phyloP scores from a whole-genome alignment of 768 basidiomycete genomes.

The Cystobasidium onofrii region DNA sequence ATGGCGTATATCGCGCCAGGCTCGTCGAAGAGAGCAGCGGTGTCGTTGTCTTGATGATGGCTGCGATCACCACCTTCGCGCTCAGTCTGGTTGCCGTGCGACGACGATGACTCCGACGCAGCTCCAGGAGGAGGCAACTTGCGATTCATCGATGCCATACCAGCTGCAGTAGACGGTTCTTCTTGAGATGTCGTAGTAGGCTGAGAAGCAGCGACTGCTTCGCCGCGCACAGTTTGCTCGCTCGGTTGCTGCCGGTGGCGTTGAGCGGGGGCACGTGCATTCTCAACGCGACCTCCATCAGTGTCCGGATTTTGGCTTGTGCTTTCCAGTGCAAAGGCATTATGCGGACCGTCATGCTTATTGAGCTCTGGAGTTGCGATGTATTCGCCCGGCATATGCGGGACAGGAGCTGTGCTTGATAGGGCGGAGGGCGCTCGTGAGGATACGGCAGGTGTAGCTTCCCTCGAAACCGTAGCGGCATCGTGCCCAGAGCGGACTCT shows the following conservation, averaged over 20 bases:
- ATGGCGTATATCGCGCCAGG: constrained; percentile 18
- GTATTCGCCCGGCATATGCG: background rate
- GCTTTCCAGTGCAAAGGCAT: background rate
- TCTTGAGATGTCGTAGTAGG: background rate
- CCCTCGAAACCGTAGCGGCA: background rate
- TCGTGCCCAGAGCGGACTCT: background rate
- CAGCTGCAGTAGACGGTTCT: background rate
- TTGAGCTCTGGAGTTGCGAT: background rate
- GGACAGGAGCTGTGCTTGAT: background rate
- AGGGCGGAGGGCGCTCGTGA: background rate
- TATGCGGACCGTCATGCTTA: background rate
- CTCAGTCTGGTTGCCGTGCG: no score
- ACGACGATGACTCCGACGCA: no score
- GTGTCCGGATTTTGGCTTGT: no score
- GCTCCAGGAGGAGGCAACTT: background rate
- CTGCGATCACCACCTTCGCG: background rate
- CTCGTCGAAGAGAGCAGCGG: constrained; percentile 1
- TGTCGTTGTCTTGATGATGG: background rate
- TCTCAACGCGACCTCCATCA: no score
- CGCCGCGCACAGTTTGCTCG: background rate
- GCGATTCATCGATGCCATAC: background rate
- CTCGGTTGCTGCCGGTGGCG: background rate
- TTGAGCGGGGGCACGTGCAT: background rate
- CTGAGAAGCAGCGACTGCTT: background rate
- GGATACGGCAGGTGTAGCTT: background rate